phyloP scores from a whole-genome alignment of 768 basidiomycete species.

The Filobasidium wieringae region DNA sequence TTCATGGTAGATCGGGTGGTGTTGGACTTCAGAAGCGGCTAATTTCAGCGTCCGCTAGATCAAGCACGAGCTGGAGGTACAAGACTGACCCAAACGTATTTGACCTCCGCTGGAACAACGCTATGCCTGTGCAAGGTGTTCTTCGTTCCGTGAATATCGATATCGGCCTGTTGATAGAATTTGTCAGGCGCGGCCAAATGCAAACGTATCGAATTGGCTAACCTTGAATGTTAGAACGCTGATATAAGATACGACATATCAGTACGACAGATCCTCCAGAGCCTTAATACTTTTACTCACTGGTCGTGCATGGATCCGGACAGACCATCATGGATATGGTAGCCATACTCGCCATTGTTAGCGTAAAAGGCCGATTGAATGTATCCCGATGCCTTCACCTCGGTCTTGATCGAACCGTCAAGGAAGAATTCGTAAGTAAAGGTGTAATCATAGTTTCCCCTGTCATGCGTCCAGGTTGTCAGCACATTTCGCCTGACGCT shows the following conservation, averaged over 20 bases:
- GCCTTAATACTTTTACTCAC: no score
- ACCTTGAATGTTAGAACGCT: slow-evolving; percentile 19
- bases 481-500: not conserved
- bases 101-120: slow-evolving; percentile 13
- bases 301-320: slow-evolving; percentile 27
- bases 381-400: slow-evolving; percentile 20
- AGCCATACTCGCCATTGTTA: slow-evolving; percentile 23
- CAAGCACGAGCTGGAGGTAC: no score
- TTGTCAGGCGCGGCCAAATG: not conserved
- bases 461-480: not conserved
- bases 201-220: not conserved
- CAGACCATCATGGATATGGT: slow-evolving; percentile 24
- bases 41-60: no score
- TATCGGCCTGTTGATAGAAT: not conserved
- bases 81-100: slow-evolving; percentile 11
- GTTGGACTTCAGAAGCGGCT: no score
- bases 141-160: slow-evolving; percentile 21
- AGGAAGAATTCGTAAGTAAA: slow-evolving; percentile 13
- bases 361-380: slow-evolving; percentile 15
- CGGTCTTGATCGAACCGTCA: slow-evolving; percentile 20
- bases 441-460: slow-evolving; percentile 13
- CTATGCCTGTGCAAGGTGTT: slow-evolving; percentile 22
- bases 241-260: no score
- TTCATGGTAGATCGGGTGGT: slow-evolving; percentile 23
- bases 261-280: no score